Evolutionary conservation across 1,284 basidiomycete species (phyloP), one percentile per base, ranked within the genome.

Genomic region (Trametes polyzona): DNA sequence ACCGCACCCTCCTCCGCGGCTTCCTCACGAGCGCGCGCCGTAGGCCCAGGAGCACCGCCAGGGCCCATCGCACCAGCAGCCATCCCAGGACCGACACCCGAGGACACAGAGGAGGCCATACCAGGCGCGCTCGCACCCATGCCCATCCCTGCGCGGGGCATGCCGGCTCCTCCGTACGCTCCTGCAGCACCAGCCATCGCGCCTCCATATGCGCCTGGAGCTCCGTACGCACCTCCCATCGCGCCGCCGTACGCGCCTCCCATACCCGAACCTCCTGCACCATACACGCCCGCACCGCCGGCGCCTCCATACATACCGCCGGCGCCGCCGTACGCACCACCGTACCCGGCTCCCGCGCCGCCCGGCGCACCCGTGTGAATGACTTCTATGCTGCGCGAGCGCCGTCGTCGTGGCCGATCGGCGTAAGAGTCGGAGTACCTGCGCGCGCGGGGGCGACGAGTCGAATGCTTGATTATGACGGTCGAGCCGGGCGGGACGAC

Each of bases 361-460:
- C 42, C 52, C 37, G 37, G 43, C 12, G 43, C 52, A 5, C 26
- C 52, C 2, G 23, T 46, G 14, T 47, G 47, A 3, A 39, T 23
- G 12, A 26, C 29, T 12, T 55, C 53, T 24, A 48, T 43, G 23
- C 30, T 48, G 39, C 33, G 42, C 21, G 46, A 48, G 27, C 52
- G 36, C 10, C 42, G 11, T 14, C 43, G 35, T 1, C 30, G 46
- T 8, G 36, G 46, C 5, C 19, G 3, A 16, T 55, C 53, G 16
- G 29, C 30, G 39, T 55, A 55, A 17, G 53, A 55, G 26, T 55
- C 53, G 6, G 53, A 55, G 39, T 55, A 55, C 0, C 53, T 39
- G 14, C 53, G 46, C 1, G 46, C 39, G 32, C 46, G 53, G 7
- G 53, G 53, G 1, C 53, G 46, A n/a, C 46, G 53, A 11, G 10